Evolutionary conservation across 768 basidiomycete species (phyloP), one percentile per base, ranked within the genome.

Genomic region (Rhizopogon rudus): DNA sequence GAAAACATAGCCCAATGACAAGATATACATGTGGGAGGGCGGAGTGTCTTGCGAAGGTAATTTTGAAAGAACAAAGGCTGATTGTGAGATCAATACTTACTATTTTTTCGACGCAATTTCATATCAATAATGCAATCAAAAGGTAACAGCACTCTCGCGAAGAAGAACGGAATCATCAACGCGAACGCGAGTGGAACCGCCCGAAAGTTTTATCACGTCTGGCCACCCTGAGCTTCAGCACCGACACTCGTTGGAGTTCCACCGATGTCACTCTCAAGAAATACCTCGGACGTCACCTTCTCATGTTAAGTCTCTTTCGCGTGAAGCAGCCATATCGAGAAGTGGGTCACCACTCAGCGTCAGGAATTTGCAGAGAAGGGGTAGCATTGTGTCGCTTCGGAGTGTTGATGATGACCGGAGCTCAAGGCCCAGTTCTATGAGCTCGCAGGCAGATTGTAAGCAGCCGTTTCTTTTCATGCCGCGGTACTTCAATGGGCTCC

Each of bases 361-460:
- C 60, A 59, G 39, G 55, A 53, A 44, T 5, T 49, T 58, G 41
- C 60, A 60, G 50, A 65, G 70, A 55, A 67, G 67, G 60, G 65
- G 64, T 20, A 82, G 80, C 54, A 53, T 65, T 52, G 67, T 71
- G 3, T 81, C 81, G 12, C 59, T 76, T 35, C 68, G 63, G 17
- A 76, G 75, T 52, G 71, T 74, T 22, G 77, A 78, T 54, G 75
- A 72, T 52, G 65, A 67, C 53, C 55, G 63, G 53, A 73, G 77
- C 9, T 78, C 79, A 1, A 66, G 70, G 48, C 71, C 74, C 22
- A 80, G 75, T 44, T 81, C 81, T 0, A 52, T 71, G 10, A 67
- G 71, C 56, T 84, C 82, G 39, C 76, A 77, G 55, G 69, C 76
- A n/a, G 80, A 83, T 29, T 72, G 84, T 84, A 60, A 67, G 81